These are phyloP conservation scores for Amphirosellinia nigrospora DNA, from an alignment of 495 filamentous ascomycete species.

Conservation along the genomic window DNA sequence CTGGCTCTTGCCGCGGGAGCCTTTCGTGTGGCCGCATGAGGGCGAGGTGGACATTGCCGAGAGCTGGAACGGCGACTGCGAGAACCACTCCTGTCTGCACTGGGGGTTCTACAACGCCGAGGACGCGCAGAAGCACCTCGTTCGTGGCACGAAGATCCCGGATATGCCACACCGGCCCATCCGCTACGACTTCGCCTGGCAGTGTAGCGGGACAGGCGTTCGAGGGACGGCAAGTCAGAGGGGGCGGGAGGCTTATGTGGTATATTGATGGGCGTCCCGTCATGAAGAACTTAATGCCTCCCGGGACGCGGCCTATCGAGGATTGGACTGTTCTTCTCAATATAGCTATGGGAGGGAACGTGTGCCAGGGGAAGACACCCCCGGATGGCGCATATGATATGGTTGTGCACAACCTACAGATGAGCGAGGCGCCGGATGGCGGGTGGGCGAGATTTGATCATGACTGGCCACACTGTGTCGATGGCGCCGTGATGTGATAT, in stretches of 20 bases:
- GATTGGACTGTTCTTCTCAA: conserved; percentile 51
- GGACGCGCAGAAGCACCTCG: conserved; percentile 51
- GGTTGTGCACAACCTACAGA: conserved; percentile 45
- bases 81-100: conserved; percentile 53
- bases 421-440: conserved; percentile 45
- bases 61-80: conserved; percentile 45
- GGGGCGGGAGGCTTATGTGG: conserved; percentile 44
- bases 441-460: conserved; percentile 49
- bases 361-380: conserved; percentile 47
- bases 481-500: conserved; percentile 38
- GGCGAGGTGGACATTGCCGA: conserved; percentile 72
- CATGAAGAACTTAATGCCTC: conserved; percentile 49
- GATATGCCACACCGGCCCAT: conserved; percentile 35
- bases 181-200: conserved; percentile 49
- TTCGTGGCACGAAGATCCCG: conserved; percentile 42
- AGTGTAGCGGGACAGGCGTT: conserved; percentile 32
- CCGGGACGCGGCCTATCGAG: conserved; percentile 47
- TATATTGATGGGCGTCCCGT: conserved; percentile 51
- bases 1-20: conserved; percentile 52
- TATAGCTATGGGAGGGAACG: conserved; percentile 55
- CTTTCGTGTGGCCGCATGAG: conserved; percentile 60
- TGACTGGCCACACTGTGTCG: conserved; percentile 41
- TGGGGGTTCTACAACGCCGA: conserved; percentile 51
- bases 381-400: conserved; percentile 49
- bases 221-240: conserved; percentile 28